Conservation (phyloP, 441 rosid genomes). For the Viola pubescens region DNA sequence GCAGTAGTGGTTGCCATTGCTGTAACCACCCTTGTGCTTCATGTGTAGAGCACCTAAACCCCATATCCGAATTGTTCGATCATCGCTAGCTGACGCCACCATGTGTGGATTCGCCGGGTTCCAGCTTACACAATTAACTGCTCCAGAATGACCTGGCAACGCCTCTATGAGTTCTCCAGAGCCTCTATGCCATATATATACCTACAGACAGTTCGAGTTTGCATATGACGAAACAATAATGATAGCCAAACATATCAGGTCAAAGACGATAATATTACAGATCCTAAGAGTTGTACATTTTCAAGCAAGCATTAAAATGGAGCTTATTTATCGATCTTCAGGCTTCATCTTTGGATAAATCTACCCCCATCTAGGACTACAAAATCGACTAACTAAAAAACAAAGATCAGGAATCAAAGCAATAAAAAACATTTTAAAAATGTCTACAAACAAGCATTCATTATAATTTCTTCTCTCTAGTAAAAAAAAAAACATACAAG, state of each 20-base stretch:
- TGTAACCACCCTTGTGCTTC: conserved; percentile 23
- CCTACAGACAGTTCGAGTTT: conserved; percentile 21
- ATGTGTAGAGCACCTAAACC: conserved; percentile 28
- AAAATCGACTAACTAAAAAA: no score
- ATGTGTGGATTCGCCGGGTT: conserved; percentile 42
- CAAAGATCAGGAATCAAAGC: no score
- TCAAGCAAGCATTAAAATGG: not conserved
- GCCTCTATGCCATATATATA: conserved; percentile 43
- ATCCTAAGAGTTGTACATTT: not conserved
- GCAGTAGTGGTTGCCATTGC: conserved; percentile 42
- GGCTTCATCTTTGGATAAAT: no score
- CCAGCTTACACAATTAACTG: conserved; percentile 51
- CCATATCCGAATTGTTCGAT: conserved; percentile 49
- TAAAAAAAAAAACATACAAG: no score
- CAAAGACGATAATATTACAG: not conserved
- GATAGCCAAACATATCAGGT: not conserved
- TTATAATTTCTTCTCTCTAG: no score
- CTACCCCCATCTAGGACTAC: no score
- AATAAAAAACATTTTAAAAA: no score
- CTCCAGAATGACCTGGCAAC: conserved; percentile 45
- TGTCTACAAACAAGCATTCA: no score
- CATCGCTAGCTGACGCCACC: conserved; percentile 55
- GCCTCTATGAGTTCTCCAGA: conserved; percentile 34
- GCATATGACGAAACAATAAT: not conserved
- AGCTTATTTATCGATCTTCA: no score